Base-by-base conservation (phyloP, 768 basidiomycete genomes). In the Scleroderma citrinum region DNA sequence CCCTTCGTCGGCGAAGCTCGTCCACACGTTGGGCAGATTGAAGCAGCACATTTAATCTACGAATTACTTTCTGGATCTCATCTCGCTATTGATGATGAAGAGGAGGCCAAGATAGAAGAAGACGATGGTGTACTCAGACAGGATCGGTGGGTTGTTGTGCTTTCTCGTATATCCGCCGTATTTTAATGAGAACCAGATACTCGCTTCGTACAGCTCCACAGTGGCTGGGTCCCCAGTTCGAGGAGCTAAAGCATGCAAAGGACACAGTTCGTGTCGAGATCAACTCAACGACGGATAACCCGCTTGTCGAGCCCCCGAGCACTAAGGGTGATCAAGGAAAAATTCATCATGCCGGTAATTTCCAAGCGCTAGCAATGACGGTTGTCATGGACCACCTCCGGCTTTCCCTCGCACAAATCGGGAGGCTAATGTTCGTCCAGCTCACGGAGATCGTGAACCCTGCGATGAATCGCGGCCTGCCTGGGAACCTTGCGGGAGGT, bases 271-370 rank as follows among this genome's bases (percentile, higher is more conserved):
- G 81, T 3, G 73, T 76, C 30, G 91, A 93, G 63, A 81, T 86
- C 68, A 92, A 92, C 63, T 87, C 87, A 26, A 92, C 91, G 17
- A 93, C 91, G 4, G 91, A 93, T 61, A 93, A 93, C 61, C 91
- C 91, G 1, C 76, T 93, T 7, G 72, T 92, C 34, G 86, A 93
- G 52, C 87, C 91, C 12, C 77, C 92, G 3, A 70, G 85, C 36
- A 84, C 88, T 55, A 74, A 75, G 35, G 52, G 56, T 20, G 51
- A 19, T 2, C 36, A 65, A 42, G 65, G 81, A 2, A 70, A 69
- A 45, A 72, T 91, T 17, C 86, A 91, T 63, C 77, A 91, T 48
- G 91, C 88, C 26, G 91, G 91, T 14, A 92, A 92, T 63, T 93
- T 93, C 79, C 90, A 92, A 62, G 87, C 88, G 0, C 85, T 89